These are phyloP conservation scores for Guadua angustifolia DNA, from an alignment of 176 grass and related monocot genomes.

Conservation along the genomic window DNA sequence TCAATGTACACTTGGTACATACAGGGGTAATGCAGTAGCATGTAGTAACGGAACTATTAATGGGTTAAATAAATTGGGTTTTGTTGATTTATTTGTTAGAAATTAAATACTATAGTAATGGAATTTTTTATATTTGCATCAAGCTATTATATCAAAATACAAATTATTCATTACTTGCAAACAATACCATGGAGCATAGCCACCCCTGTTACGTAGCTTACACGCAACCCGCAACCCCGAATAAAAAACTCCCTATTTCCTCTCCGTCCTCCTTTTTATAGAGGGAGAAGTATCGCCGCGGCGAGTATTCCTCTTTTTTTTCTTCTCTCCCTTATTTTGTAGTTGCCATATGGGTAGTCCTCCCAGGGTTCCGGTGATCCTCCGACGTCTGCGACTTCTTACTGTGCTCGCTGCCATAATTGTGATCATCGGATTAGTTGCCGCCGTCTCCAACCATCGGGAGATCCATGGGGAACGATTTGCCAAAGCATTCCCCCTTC, in stretches of 20 bases:
- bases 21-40: too few species aligned
- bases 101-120: not conserved
- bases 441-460: not conserved
- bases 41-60: too few species aligned
- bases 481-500: not conserved
- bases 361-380: not conserved
- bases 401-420: not conserved
- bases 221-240: not conserved
- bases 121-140: not conserved
- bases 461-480: not conserved
- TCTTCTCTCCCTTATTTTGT: too few species aligned
- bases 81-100: not conserved
- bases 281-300: too few species aligned
- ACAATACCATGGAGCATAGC: not conserved
- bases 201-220: too few species aligned
- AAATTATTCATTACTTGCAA: not conserved
- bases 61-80: not conserved
- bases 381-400: not conserved
- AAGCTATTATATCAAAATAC: not conserved
- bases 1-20: too few species aligned
- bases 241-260: not conserved
- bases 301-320: too few species aligned
- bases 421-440: not conserved
- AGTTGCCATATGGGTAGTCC: not conserved
- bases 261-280: not conserved